These are phyloP conservation scores for Caloboletus firmus DNA, from an alignment of 1,284 basidiomycete species.

Conservation along the genomic window DNA sequence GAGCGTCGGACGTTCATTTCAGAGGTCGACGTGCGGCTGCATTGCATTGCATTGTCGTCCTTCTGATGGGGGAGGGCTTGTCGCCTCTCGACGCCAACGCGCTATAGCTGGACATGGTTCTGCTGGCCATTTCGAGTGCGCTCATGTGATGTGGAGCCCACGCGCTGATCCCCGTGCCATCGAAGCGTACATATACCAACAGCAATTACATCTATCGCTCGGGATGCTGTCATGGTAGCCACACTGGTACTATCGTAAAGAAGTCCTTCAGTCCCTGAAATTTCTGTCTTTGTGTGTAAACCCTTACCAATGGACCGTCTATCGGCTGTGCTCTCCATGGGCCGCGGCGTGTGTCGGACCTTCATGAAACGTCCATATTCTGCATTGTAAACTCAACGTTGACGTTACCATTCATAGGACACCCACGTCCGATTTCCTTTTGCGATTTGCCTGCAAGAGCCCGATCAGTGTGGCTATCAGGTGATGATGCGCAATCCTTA, in stretches of 20 bases:
- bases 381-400: conserved; percentile 24
- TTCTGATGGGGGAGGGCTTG: conserved; percentile 3
- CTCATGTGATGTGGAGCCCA: conserved; percentile 20
- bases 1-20: conserved; percentile 8
- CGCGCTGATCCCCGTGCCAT: conserved; percentile 29
- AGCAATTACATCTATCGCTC: conserved; percentile 13
- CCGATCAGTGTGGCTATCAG: conserved; percentile 28
- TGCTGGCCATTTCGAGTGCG: conserved; percentile 18
- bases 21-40: background rate
- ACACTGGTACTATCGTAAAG: conserved; percentile 24
- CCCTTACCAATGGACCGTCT: conserved; percentile 9
- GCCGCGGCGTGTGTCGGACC: conserved; percentile 20
- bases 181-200: conserved; percentile 18
- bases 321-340: conserved; percentile 25
- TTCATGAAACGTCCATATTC: conserved; percentile 8
- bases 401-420: conserved; percentile 19
- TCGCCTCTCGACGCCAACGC: conserved; percentile 14
- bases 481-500: conserved; percentile 16
- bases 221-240: conserved; percentile 32
- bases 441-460: conserved; percentile 17
- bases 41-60: background rate
- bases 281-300: conserved; percentile 18
- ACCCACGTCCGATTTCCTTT: conserved; percentile 21
- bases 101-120: conserved; percentile 10
- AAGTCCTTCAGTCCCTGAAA: conserved; percentile 29